Evolutionary conservation across 306 rosid species (phyloP).

Genomic region (Cicer bijugum): DNA sequence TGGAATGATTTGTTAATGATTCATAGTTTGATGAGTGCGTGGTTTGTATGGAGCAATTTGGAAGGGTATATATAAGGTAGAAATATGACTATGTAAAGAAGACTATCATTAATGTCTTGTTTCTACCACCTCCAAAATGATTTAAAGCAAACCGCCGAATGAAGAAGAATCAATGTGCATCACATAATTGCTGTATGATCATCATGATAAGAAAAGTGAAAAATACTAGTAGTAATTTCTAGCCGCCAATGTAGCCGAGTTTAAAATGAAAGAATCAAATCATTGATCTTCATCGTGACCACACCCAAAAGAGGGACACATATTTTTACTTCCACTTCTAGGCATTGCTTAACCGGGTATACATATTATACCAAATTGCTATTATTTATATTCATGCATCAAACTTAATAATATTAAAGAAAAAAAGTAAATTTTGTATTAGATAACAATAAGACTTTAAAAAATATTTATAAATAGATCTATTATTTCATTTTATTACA

Average conservation of each 20-base stretch:
- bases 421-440: too few species aligned
- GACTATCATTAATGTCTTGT: slow-evolving; percentile 45
- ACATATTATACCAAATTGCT: neutral
- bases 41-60: slow-evolving; percentile 24
- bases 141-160: slow-evolving; percentile 58
- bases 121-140: slow-evolving; percentile 55
- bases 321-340: slow-evolving; percentile 25
- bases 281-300: neutral
- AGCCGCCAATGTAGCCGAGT: slow-evolving; percentile 47
- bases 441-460: too few species aligned
- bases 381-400: too few species aligned
- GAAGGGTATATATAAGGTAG: slow-evolving; percentile 40
- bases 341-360: neutral
- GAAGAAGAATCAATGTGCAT: slow-evolving; percentile 45
- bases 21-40: slow-evolving; percentile 11
- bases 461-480: too few species aligned
- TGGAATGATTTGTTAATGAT: neutral
- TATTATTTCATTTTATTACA: too few species aligned
- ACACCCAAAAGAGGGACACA: slow-evolving; percentile 14
- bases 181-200: slow-evolving; percentile 23
- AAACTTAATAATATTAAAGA: too few species aligned
- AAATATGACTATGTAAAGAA: neutral
- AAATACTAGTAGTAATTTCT: slow-evolving; percentile 38
- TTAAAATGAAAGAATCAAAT: slow-evolving; percentile 12
- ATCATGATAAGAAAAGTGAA: neutral